Evolutionary conservation across 257 asterid genomes (phyloP).

Genomic region (Ajuga chamaepitys): DNA sequence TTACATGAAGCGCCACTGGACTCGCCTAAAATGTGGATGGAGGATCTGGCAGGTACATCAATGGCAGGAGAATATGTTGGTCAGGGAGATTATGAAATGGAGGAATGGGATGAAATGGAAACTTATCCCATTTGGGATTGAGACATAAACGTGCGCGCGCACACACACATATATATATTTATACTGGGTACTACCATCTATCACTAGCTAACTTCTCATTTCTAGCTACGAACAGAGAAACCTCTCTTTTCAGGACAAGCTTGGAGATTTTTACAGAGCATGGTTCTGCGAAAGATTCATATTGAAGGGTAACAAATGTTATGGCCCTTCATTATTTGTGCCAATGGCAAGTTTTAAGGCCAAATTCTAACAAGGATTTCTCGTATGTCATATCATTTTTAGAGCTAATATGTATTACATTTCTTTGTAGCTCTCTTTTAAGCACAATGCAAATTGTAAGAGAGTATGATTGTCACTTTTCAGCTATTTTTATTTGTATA

Average conservation of each 20-base stretch:
- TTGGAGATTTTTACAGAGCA: background rate
- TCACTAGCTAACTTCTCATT: background rate
- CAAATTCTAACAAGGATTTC: conserved; percentile 12
- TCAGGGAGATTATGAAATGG: conserved; percentile 11
- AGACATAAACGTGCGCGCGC: background rate
- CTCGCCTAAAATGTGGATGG: conserved; percentile 67
- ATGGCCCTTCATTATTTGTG: conserved; percentile 4
- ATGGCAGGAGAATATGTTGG: background rate
- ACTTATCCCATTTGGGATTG: conserved; percentile 44
- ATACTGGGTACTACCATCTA: too few species aligned
- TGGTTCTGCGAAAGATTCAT: background rate
- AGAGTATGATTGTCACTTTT: background rate
- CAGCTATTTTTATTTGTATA: background rate
- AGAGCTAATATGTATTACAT: conserved; percentile 7
- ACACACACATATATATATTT: background rate
- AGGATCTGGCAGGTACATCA: conserved; percentile 18
- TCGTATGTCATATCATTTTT: conserved; percentile 5
- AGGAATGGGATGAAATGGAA: conserved; percentile 25
- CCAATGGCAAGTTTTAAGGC: conserved; percentile 15
- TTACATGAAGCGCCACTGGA: conserved; percentile 58
- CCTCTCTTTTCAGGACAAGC: background rate
- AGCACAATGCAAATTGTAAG: background rate
- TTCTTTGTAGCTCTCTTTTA: background rate
- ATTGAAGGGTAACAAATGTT: background rate
- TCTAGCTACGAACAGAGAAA: background rate